phyloP scores from a whole-genome alignment of 257 asterid genomes.

The Sherardia arvensis region DNA sequence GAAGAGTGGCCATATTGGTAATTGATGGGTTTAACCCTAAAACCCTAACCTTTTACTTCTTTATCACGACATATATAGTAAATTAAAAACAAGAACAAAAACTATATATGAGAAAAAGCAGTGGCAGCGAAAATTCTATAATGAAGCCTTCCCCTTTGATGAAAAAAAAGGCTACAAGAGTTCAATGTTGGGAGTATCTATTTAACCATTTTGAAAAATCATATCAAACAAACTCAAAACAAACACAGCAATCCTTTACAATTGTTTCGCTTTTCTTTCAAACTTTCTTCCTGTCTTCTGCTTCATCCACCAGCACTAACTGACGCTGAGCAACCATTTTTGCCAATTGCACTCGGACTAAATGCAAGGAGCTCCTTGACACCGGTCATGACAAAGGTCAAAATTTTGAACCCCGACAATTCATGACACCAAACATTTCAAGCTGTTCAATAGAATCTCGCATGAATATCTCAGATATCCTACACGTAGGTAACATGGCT shows the following conservation, averaged over 20 bases:
- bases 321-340: background rate
- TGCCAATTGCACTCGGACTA: slow-evolving; percentile 2
- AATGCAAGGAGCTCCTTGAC: slow-evolving; percentile 2
- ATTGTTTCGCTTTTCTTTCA: background rate
- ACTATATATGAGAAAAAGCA: no score
- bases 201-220: slow-evolving; percentile 4
- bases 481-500: slow-evolving; percentile 19
- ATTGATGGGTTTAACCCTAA: no score
- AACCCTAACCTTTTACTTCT: no score
- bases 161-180: background rate
- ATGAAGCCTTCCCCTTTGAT: background rate
- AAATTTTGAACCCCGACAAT: background rate
- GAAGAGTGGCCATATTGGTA: no score
- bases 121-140: background rate
- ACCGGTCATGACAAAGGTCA: background rate
- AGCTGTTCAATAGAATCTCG: slow-evolving; percentile 19
- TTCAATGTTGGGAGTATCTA: background rate
- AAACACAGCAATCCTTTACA: slow-evolving; percentile 3
- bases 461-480: slow-evolving; percentile 25
- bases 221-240: slow-evolving; percentile 10
- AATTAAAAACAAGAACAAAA: no score
- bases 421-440: background rate
- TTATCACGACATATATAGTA: no score
- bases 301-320: slow-evolving; percentile 3
- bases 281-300: background rate